phyloP scores from a whole-genome alignment of 768 basidiomycete species.

The Gymnopilus junonius region DNA sequence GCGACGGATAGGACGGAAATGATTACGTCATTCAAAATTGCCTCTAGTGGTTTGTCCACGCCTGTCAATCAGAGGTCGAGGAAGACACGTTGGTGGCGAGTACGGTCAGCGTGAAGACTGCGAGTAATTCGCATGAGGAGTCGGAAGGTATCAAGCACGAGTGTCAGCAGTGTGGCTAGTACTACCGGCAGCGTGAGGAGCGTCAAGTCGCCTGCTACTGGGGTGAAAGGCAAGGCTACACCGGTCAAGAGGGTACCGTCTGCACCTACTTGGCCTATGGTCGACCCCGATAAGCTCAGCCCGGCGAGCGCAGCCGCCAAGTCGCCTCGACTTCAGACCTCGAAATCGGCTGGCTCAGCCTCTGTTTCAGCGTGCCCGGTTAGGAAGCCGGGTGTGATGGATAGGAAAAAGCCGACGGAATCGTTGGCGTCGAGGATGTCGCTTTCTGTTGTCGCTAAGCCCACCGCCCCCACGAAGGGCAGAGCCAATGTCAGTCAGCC shows the following conservation, averaged over 20 bases:
- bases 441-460: too few relatives aligned
- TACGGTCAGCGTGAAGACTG: conserved; percentile 29
- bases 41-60: conserved; percentile 25
- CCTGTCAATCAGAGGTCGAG: conserved; percentile 29
- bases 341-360: too few relatives aligned
- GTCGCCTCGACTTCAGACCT: background rate
- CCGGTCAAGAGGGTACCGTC: conserved; percentile 33
- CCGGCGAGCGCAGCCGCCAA: conserved; percentile 25
- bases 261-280: conserved; percentile 28
- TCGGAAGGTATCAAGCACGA: too few relatives aligned
- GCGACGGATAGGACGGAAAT: too few relatives aligned
- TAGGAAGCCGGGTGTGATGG: too few relatives aligned
- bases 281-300: conserved; percentile 33
- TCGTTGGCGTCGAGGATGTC: too few relatives aligned
- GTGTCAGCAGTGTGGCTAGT: too few relatives aligned
- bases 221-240: conserved; percentile 20
- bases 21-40: conserved; percentile 29
- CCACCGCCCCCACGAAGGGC: too few relatives aligned
- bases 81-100: conserved; percentile 37
- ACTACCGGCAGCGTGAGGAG: too few relatives aligned
- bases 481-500: too few relatives aligned
- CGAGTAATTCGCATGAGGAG: conserved; percentile 21
- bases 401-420: too few relatives aligned
- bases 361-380: too few relatives aligned
- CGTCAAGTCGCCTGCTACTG: conserved; percentile 23